Base-by-base conservation (phyloP, 2,329 filamentous ascomycete genomes). In the Neodidymelliopsis sp. region DNA sequence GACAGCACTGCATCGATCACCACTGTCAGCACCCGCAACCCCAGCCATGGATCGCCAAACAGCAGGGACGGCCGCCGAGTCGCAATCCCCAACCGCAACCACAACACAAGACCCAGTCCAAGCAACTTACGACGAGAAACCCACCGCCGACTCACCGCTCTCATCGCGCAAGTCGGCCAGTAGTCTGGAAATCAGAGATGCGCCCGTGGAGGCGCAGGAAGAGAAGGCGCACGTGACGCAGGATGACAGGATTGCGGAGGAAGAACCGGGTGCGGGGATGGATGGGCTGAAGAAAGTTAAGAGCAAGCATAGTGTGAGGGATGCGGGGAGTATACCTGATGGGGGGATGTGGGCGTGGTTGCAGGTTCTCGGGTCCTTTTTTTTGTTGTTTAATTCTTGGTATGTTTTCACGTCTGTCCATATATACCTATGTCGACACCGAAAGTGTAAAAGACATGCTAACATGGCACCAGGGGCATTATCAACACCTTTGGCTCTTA, bases 401-500 rank as follows among this genome's bases (percentile, higher is more conserved):
- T 74, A 66, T 28, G 69, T 65, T 9, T 13, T n/a, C n/a, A n/a
- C n/a, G n/a, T n/a, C n/a, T n/a, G n/a, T n/a, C n/a, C n/a, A n/a
- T n/a, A n/a, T n/a, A n/a, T n/a, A n/a, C n/a, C n/a, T n/a, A n/a
- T n/a, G n/a, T n/a, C n/a, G n/a, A n/a, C n/a, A n/a, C n/a, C n/a
- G n/a, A n/a, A n/a, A n/a, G 24, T 19, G 22, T 31, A 18, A 15
- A 20, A 16, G n/a, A 11, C 22, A n/a, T 40, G 33, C 10, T n/a
- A 39, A n/a, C n/a, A n/a, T n/a, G n/a, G n/a, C n/a, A n/a, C n/a
- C n/a, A 71, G 70, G 72, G 73, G 73, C 28, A 69, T 78, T 16
- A 68, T 78, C n/a, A 79, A 79, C 49, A 75, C 75, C 0, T 79
- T 78, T 41, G 77, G 78, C 11, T 74, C 71, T 9, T 81, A 77